These are phyloP conservation scores for Funneliformis caledonium DNA, from an alignment of 371 early-diverging fungal genomes.

Conservation along the genomic window DNA sequence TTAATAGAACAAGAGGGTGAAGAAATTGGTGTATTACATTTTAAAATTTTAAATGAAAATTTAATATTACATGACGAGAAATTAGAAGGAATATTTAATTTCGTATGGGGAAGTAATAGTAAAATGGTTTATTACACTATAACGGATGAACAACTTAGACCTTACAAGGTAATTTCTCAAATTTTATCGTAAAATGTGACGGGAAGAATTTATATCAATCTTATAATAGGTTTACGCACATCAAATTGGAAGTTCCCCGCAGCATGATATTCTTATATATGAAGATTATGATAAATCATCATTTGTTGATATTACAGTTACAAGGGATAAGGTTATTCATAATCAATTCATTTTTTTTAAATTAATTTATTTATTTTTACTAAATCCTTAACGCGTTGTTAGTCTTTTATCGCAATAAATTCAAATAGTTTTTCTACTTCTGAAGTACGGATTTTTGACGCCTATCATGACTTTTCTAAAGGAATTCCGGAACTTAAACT, in stretches of 20 bases:
- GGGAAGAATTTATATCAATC: not conserved
- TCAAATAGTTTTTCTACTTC: slow-evolving; percentile 77
- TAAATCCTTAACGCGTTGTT: not conserved
- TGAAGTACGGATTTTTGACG: slow-evolving; percentile 66
- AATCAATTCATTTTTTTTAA: not conserved
- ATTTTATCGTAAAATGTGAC: not conserved
- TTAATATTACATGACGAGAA: slow-evolving; percentile 51
- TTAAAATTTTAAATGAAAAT: slow-evolving; percentile 54
- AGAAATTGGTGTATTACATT: slow-evolving; percentile 69
- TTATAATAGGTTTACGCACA: slow-evolving; percentile 63
- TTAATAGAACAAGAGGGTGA: slow-evolving; percentile 63
- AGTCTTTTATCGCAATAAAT: slow-evolving; percentile 75
- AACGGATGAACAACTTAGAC: slow-evolving; percentile 73
- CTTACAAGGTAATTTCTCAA: slow-evolving; percentile 48
- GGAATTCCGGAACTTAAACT: slow-evolving; percentile 50
- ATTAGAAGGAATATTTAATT: slow-evolving; percentile 76
- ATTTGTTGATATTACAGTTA: slow-evolving; percentile 81
- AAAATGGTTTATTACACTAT: slow-evolving; percentile 74
- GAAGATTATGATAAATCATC: slow-evolving; percentile 68
- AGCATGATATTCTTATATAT: slow-evolving; percentile 66
- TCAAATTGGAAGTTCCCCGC: slow-evolving; percentile 58
- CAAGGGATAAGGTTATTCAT: slow-evolving; percentile 71
- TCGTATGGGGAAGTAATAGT: slow-evolving; percentile 75
- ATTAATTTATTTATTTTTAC: not conserved
- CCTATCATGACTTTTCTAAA: slow-evolving; percentile 53